Conservation (phyloP, 352 stramenopile genomes). For the Globisporangium spiculum region DNA sequence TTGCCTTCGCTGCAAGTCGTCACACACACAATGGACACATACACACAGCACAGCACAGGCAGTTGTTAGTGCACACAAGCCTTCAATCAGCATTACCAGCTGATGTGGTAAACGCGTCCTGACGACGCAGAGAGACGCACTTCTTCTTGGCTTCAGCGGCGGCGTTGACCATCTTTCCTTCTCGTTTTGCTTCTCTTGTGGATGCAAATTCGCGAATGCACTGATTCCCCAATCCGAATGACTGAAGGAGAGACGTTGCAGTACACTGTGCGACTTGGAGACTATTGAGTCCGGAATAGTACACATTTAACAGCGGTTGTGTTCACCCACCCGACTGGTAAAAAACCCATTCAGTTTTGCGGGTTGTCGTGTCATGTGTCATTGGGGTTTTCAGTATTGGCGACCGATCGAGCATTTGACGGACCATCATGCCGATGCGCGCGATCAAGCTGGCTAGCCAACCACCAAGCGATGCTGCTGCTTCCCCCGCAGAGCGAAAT, state of each 20-base stretch:
- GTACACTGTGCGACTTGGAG: neutral
- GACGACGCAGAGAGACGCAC: constrained; percentile 24
- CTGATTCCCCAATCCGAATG: neutral
- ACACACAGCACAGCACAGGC: neutral
- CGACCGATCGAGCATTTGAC: no score
- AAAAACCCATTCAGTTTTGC: no score
- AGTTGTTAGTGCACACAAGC: neutral
- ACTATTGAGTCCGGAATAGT: neutral
- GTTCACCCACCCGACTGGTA: no score
- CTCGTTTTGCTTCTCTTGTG: neutral
- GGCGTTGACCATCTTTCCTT: constrained; percentile 54
- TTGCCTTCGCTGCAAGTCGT: constrained; percentile 85
- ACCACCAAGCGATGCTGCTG: no score
- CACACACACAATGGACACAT: neutral
- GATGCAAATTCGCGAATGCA: constrained; percentile 4
- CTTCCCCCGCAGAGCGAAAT: no score
- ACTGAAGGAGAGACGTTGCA: neutral
- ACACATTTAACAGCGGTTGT: neutral
- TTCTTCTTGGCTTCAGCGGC: constrained; percentile 84
- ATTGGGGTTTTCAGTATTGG: no score
- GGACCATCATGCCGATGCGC: no score
- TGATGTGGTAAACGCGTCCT: neutral
- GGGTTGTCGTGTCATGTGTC: no score
- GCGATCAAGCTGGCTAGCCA: no score
- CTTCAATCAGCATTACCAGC: neutral